Base-by-base conservation (phyloP, 768 basidiomycete species). In the Xerocomus spinulosus region DNA sequence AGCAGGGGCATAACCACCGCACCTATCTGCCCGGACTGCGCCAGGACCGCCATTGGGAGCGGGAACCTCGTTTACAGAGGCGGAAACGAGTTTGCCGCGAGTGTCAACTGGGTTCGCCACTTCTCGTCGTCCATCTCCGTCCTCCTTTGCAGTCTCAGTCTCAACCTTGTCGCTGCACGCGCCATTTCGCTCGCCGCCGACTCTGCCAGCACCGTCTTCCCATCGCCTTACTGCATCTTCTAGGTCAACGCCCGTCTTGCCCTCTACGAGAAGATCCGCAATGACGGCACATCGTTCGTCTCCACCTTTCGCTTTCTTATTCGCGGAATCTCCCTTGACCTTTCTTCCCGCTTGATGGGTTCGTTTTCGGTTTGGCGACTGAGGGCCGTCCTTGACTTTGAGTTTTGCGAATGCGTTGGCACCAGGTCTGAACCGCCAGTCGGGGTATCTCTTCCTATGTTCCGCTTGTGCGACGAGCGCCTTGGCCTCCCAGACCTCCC, bases 391-490 rank as follows among this genome's bases (percentile, higher is more conserved):
- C 48, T 71, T 70, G 53, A 73, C 65, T 59, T 67, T 70, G 40
- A 55, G 56, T 53, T 58, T 68, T 41, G 66, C 70, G 43, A 73
- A 67, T 43, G 64, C 72, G 53, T 70, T 75, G 35, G 75, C 67
- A n/a, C 79, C 81, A 4, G 85, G 86, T 41, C 83, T 76, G 64
- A 88, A 91, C 42, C 88, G 73, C 87, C 88, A 91, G 65, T 88
- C 84, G 1, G 87, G 87, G 61, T 89, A 89, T 48, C 78, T 73
- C 41, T 73, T 72, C 44, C 86, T 75, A 62, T 90, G 87, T 61
- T 87, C 87, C 0, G 77, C 81, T 58, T 83, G 83, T 0, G 87
- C 87, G 5, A 77, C 70, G 34, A 78, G 71, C 5, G 83, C 88
- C 66, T 83, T 84, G 28, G 74, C 82, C 61, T 90, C 88, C 87